Percentiles rank a stretch among this genome's conserved stretches.
Conservation (phyloP, 106 monocot genomes). For the Phalaenopsis equestris region DNA sequence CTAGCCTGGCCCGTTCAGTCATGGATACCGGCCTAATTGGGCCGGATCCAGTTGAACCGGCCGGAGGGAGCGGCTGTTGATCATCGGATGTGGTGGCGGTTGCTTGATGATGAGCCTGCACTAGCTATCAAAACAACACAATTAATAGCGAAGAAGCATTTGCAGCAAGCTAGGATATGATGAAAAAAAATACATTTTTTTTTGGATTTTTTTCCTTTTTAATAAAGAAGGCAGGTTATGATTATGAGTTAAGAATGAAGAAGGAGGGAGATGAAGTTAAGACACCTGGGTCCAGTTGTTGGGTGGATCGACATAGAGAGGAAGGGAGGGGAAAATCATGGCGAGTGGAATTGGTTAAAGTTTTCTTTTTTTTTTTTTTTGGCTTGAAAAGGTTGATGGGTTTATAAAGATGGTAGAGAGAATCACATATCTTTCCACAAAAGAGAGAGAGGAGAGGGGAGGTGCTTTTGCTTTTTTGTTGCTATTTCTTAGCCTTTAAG, state of each 20-base stretch:
- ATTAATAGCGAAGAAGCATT: background rate
- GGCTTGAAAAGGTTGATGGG: constrained; percentile 9
- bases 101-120: background rate
- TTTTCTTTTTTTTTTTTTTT: background rate
- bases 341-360: background rate
- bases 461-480: background rate
- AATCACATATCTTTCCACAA: background rate
- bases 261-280: background rate
- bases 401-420: too few relatives aligned
- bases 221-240: too few relatives aligned
- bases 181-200: constrained; percentile 1
- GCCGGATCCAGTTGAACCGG: background rate
- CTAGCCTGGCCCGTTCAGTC: constrained; percentile 10
- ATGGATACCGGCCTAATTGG: background rate
- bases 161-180: background rate
- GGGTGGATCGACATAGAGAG: constrained; percentile 13
- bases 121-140: background rate
- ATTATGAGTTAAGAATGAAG: background rate
- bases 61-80: background rate
- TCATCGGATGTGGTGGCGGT: background rate
- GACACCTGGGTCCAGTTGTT: constrained; percentile 10
- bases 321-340: constrained; percentile 10
- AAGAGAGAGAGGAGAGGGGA: background rate
- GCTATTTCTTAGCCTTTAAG: background rate
- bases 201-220: too few relatives aligned